A percentile compares a stretch with the other conserved stretches of the same genome.
phyloP scores from a whole-genome alignment of 1,284 basidiomycete species.

The Flammula alnicola region DNA sequence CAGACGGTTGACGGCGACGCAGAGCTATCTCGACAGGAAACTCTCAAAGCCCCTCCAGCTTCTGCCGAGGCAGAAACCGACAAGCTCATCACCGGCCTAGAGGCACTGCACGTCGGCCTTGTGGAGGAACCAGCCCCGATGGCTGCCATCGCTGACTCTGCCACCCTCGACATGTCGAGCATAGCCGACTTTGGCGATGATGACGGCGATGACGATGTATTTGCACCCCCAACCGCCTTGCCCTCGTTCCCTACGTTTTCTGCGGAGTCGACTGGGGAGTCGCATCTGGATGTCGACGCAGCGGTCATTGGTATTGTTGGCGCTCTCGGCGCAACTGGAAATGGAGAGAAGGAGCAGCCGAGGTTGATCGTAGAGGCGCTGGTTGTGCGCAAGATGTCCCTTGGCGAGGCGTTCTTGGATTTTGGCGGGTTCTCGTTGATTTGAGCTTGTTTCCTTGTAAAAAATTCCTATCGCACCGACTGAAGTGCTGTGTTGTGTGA shows the following conservation, averaged over 20 bases:
- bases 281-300: constrained; percentile 29
- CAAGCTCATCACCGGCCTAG: constrained; percentile 21
- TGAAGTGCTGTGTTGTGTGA: background rate
- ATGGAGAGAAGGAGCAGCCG: constrained; percentile 35
- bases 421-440: constrained; percentile 67
- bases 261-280: constrained; percentile 27
- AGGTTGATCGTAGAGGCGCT: constrained; percentile 79
- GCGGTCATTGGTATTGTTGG: constrained; percentile 28
- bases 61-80: constrained; percentile 9
- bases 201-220: constrained; percentile 45
- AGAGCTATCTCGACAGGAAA: constrained; percentile 12
- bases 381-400: constrained; percentile 72
- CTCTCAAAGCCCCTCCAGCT: background rate
- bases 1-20: constrained; percentile 20
- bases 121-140: constrained; percentile 17
- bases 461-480: background rate
- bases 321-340: constrained; percentile 13
- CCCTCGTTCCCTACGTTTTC: constrained; percentile 34
- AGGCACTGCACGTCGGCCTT: constrained; percentile 21
- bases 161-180: constrained; percentile 24
- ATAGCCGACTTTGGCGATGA: constrained; percentile 26
- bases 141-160: background rate
- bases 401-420: constrained; percentile 75
- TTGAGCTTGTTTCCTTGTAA: constrained; percentile 25
- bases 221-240: constrained; percentile 36